Base-by-base conservation (phyloP, 495 filamentous ascomycete genomes). In the Podospora appendiculata region DNA sequence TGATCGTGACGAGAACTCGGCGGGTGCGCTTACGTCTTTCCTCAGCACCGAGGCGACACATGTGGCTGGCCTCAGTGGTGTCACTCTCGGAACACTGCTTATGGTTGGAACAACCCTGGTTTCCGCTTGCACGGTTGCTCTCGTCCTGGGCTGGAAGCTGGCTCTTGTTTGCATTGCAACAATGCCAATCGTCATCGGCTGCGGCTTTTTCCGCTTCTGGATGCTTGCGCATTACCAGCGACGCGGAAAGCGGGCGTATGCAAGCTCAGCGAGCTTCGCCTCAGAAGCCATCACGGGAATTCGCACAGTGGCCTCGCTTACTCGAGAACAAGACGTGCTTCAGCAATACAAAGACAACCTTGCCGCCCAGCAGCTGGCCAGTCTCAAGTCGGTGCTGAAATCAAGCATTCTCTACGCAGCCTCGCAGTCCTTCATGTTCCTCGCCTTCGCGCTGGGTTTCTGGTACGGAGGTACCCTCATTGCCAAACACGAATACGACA, bases 221-320 rank as follows among this genome's bases (percentile, higher is more conserved):
- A 68, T 71, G 76, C 78, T 95, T 16, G 80, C 85, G 6, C 75
- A 79, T 44, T 92, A 93, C 64, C 86, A 91, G 61, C 68, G 70
- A 0, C 80, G 85, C 10, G 78, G 85, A 1, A 94, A 93, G 73
- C 65, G 72, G 17, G 85, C 85, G 0, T 92, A 93, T 51, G 78
- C 86, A 56, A 67, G 71, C 17, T 90, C 86, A 48, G 89, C 89
- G 17, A 82, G 80, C 59, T 95, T 85, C 64, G 91, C 91, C 25
- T 93, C 88, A 55, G 91, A 96, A 65, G 90, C 90, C 36, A 90
- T 88, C 42, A 85, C 83, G 12, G 85, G 90, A 32, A 95, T 96
- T 60, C 86, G 90, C 42, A 96, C 91, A 16, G 89, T 96, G 6
- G 89, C 90, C 13, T 85, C 85, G 16, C 75, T 96, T 34, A 66